phyloP scores from a whole-genome alignment of 2,329 filamentous ascomycete genomes.

The Monosporascus sp. region DNA sequence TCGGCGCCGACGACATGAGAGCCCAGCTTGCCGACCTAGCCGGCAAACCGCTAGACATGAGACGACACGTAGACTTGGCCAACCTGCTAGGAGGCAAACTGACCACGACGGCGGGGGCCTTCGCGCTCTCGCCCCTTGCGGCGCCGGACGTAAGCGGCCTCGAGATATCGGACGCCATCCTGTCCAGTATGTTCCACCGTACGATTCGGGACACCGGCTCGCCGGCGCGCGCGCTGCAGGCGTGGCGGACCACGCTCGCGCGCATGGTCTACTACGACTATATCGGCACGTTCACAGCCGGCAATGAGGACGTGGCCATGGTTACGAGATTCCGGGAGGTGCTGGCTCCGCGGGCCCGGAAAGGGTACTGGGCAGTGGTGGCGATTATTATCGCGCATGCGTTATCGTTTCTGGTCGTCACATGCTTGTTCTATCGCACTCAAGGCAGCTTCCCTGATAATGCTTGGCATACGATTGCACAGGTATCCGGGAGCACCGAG shows the following conservation, averaged over 20 bases:
- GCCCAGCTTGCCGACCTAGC: background rate
- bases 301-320: background rate
- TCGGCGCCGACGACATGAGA: background rate
- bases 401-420: background rate
- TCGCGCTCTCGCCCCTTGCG: background rate
- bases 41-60: background rate
- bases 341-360: background rate
- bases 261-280: background rate
- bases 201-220: background rate
- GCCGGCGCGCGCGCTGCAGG: background rate
- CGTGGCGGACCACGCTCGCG: background rate
- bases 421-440: background rate
- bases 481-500: background rate
- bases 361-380: background rate
- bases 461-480: background rate
- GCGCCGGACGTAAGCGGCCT: background rate
- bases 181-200: background rate
- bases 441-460: background rate
- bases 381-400: background rate
- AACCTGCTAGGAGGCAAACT: background rate
- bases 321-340: background rate
- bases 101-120: background rate
- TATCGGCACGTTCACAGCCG: background rate
- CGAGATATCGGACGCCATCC: background rate
- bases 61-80: background rate